Evolutionary conservation across 345 rosid genomes (phyloP).

Genomic region (Hibiscus tridactylites): DNA sequence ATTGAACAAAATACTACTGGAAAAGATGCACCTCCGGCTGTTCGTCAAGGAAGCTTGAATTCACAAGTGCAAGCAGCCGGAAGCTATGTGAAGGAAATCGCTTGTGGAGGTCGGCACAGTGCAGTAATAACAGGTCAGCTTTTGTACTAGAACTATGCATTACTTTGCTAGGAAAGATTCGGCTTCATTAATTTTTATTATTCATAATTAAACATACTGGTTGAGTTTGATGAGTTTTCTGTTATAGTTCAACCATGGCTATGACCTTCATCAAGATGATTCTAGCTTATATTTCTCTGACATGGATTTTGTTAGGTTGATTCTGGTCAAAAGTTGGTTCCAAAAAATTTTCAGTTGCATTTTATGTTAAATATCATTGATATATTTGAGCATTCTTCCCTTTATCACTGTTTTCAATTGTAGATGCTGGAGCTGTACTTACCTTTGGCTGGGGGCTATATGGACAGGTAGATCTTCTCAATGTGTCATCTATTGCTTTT

Average conservation of each 20-base stretch:
- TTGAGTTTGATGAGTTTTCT: neutral
- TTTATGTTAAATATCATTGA: neutral
- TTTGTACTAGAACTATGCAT: constrained; percentile 6
- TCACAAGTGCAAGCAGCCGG: constrained; percentile 33
- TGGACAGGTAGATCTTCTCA: constrained; percentile 54
- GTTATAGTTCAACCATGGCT: neutral
- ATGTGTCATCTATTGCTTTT: neutral
- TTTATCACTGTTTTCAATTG: neutral
- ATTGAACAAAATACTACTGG: constrained; percentile 36
- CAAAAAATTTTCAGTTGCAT: neutral
- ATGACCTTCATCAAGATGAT: neutral
- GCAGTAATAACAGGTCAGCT: constrained; percentile 64
- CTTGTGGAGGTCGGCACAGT: constrained; percentile 90
- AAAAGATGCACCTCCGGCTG: constrained; percentile 33
- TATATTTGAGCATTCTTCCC: neutral
- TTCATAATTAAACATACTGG: neutral
- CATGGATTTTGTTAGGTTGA: neutral
- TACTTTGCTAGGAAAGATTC: neutral
- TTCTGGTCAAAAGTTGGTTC: constrained; percentile 1
- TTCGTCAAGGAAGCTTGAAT: constrained; percentile 36
- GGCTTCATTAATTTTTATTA: neutral
- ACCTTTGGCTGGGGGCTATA: constrained; percentile 91
- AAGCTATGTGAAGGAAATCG: constrained; percentile 54
- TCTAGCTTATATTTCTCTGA: constrained; percentile 3
- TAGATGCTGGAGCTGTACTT: constrained; percentile 65